These are phyloP conservation scores for Schizonepeta tenuifolia DNA, from an alignment of 257 asterid genomes.

Conservation along the genomic window DNA sequence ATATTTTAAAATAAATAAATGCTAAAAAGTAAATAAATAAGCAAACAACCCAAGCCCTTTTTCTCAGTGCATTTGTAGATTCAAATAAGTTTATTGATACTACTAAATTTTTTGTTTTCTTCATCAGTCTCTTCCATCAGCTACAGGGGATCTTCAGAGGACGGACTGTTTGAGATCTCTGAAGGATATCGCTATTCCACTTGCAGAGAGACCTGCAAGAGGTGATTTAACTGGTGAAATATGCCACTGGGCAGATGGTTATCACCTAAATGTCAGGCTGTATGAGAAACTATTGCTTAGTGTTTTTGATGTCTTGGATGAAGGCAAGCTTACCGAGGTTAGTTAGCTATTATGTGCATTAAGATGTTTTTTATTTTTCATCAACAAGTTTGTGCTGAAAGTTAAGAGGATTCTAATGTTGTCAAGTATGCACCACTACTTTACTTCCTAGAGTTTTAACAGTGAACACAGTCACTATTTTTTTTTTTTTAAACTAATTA, in stretches of 20 bases:
- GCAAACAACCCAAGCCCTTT: not conserved
- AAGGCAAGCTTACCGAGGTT: slow-evolving; percentile 99
- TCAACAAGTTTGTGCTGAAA: slow-evolving; percentile 15
- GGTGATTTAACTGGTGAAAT: slow-evolving; percentile 99
- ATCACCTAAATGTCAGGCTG: slow-evolving; percentile 84
- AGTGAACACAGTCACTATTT: not conserved
- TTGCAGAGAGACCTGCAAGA: slow-evolving; percentile 97
- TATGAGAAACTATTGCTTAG: slow-evolving; percentile 93
- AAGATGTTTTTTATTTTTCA: slow-evolving; percentile 1
- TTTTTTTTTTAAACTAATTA: not conserved
- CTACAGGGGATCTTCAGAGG: slow-evolving; percentile 87
- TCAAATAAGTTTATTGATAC: slow-evolving; percentile 17
- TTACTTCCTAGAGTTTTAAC: slow-evolving; percentile 12
- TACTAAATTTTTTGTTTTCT: slow-evolving; percentile 24
- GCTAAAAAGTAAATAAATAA: not conserved
- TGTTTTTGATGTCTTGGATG: slow-evolving; percentile 94
- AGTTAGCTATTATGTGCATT: slow-evolving; percentile 34
- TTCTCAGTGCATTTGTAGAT: not conserved
- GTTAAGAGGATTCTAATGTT: slow-evolving; percentile 13
- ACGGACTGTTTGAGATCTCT: slow-evolving; percentile 87
- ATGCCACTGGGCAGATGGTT: slow-evolving; percentile 99
- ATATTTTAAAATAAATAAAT: not conserved
- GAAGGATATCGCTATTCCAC: slow-evolving; percentile 77
- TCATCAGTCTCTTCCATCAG: slow-evolving; percentile 83
- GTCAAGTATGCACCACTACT: slow-evolving; percentile 19